Evolutionary conservation across 2,329 filamentous ascomycete genomes (phyloP).

Genomic region (Botrytis byssoidea): DNA sequence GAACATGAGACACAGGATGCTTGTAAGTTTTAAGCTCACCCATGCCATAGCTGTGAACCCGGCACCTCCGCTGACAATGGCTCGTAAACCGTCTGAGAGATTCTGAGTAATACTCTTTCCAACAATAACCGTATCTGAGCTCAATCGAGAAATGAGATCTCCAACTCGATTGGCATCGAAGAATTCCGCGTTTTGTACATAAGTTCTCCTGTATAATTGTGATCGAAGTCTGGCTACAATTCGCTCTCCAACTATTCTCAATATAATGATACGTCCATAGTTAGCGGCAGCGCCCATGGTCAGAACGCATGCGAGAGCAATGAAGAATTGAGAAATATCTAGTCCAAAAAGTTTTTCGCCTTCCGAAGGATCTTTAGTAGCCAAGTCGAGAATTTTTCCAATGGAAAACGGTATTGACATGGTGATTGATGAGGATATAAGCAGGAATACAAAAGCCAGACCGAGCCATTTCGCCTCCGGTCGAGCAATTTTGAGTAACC

Average conservation of each 20-base stretch:
- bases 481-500: constrained; percentile 82
- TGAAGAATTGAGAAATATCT: constrained; percentile 83
- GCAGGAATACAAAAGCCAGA: constrained; percentile 77
- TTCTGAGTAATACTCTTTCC: constrained; percentile 99
- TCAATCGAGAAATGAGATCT: constrained; percentile 91
- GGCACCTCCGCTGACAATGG: constrained; percentile 83
- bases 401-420: constrained; percentile 98
- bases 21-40: constrained; percentile 86
- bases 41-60: constrained; percentile 95
- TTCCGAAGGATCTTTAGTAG: constrained; percentile 69
- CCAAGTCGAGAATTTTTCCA: constrained; percentile 89
- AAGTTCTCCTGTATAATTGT: constrained; percentile 86
- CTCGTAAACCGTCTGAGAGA: constrained; percentile 89
- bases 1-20: constrained; percentile 80
- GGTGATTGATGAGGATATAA: constrained; percentile 87
- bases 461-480: constrained; percentile 78
- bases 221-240: constrained; percentile 89
- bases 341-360: constrained; percentile 77
- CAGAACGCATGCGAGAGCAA: constrained; percentile 72
- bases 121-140: constrained; percentile 95
- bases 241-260: constrained; percentile 90
- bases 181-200: constrained; percentile 97
- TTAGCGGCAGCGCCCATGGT: constrained; percentile 85
- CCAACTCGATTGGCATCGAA: constrained; percentile 97
- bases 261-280: constrained; percentile 88